Conservation (phyloP, 306 rosid genomes). For the Inga leiocalycina region DNA sequence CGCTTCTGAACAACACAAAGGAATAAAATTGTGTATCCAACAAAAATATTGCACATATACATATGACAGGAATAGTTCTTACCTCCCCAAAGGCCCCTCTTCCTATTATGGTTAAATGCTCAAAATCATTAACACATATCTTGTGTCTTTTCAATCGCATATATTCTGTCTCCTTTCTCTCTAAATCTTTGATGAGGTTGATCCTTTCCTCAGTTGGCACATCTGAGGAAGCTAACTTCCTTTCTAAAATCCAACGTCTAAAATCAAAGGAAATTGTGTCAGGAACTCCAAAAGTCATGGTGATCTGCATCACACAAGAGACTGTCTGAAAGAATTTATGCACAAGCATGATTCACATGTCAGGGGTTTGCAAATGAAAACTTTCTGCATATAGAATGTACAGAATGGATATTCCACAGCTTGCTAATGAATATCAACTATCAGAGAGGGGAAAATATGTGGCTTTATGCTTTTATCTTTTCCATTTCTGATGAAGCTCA, state of each 20-base stretch:
- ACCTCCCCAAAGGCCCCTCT: conserved; percentile 99
- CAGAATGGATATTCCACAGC: background rate
- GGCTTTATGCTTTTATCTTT: conserved; percentile 3
- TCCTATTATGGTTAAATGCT: conserved; percentile 92
- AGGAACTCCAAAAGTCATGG: conserved; percentile 36
- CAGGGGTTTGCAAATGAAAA: background rate
- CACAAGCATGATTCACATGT: conserved; percentile 5
- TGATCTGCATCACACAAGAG: conserved; percentile 31
- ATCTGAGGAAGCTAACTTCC: conserved; percentile 84
- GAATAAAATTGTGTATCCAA: conserved; percentile 29
- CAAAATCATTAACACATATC: conserved; percentile 95
- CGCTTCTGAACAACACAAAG: conserved; percentile 27
- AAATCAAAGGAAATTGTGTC: conserved; percentile 33
- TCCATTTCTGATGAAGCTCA: conserved; percentile 18
- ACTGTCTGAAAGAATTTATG: conserved; percentile 19
- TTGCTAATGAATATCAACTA: conserved; percentile 2
- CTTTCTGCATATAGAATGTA: background rate
- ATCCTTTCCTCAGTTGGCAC: conserved; percentile 89
- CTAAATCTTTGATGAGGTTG: conserved; percentile 92
- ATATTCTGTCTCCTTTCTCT: conserved; percentile 94
- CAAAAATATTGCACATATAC: conserved; percentile 18
- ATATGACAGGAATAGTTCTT: conserved; percentile 40
- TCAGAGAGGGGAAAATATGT: background rate
- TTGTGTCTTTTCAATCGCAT: conserved; percentile 96
- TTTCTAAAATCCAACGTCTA: conserved; percentile 96